Evolutionary conservation across 83 land plant genomes (phyloP), one percentile per base, ranked within the genome.

Genomic region (Isoetes engelmannii): DNA sequence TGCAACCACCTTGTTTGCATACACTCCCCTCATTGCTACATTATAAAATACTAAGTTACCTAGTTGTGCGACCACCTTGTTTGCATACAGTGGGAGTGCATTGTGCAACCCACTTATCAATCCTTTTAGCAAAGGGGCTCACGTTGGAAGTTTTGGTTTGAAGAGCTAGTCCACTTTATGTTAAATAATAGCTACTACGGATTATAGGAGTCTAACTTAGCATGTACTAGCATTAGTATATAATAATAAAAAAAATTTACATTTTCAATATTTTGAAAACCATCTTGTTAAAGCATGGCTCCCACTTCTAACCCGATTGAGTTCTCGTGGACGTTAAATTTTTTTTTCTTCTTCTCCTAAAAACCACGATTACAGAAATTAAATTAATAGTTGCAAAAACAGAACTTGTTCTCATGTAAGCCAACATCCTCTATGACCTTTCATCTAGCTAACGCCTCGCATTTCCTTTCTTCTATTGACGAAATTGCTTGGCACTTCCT

Each of bases 271-370:
- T 89, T 92, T 67, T 95, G 77, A 71, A 82, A 92, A 9, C 89
- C 89, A 84, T 78, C 54, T 85, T 90, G 61, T 75, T 82, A 48
- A 95, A 92, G 45, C 89, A 50, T 41, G 91, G 91, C 63, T 82
- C 87, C 97, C 97, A 92, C 50, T 70, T 83, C 97, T 92, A 75
- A n/a, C n/a, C n/a, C n/a, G n/a, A n/a, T n/a, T n/a, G n/a, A n/a
- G n/a, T n/a, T n/a, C n/a, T n/a, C n/a, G n/a, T n/a, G n/a, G n/a
- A n/a, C n/a, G n/a, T n/a, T n/a, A n/a, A n/a, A n/a, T n/a, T n/a
- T n/a, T n/a, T n/a, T n/a, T n/a, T n/a, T n/a, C n/a, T n/a, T n/a
- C n/a, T n/a, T n/a, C n/a, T n/a, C n/a, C n/a, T n/a, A n/a, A n/a
- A n/a, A n/a, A n/a, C n/a, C n/a, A n/a, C n/a, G n/a, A n/a, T n/a